Base-by-base conservation (phyloP, 2,329 filamentous ascomycete genomes). In the Sordariomycetes sp. region DNA sequence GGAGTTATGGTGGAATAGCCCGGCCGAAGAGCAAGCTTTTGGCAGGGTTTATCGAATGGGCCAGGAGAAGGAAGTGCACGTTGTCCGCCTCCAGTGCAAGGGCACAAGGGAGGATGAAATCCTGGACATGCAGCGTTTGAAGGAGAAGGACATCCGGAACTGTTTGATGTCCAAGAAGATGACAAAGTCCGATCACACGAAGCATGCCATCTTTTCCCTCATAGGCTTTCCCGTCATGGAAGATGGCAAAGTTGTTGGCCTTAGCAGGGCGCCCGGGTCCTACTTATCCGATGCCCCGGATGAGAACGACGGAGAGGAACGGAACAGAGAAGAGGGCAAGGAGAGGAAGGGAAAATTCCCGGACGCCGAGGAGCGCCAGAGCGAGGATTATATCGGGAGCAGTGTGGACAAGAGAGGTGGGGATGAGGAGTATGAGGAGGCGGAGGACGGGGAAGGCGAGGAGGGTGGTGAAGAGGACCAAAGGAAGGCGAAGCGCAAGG, bases 1-100 rank as follows among this genome's bases (percentile, higher is more conserved):
- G 0, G 81, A 85, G 35, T 69, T 74, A 0, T 85, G 80, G 80
- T 90, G 82, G 82, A 89, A 89, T 59, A 68, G 69, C 1, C 73
- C 77, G 0, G 68, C 75, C 0, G 85, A 90, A 62, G 71, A 82
- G n/a, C 87, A 90, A 64, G 85, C 81, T 0, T 77, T 78, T 46
- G 72, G 72, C 1, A 79, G 88, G 0, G 79, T 89, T 0, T 80
- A 79, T 63, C 77, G 88, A 5, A 82, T 85, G 2, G 86, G 86
- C 0, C 88, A 93, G 61, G 61, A 65, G 0, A 79, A 85, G 50
- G 71, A 81, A 37, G 85, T 85, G 0, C 72, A 81, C 12, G 77
- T 88, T 59, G 76, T 81, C 0, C 76, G 83, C 0, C 74, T 90
- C 37, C 69, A 83, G 1, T 74, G 84, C 0, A 68, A 72, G 1